Conservation (phyloP, 108 stramenopile genomes). For the Craspedostauros australis region DNA sequence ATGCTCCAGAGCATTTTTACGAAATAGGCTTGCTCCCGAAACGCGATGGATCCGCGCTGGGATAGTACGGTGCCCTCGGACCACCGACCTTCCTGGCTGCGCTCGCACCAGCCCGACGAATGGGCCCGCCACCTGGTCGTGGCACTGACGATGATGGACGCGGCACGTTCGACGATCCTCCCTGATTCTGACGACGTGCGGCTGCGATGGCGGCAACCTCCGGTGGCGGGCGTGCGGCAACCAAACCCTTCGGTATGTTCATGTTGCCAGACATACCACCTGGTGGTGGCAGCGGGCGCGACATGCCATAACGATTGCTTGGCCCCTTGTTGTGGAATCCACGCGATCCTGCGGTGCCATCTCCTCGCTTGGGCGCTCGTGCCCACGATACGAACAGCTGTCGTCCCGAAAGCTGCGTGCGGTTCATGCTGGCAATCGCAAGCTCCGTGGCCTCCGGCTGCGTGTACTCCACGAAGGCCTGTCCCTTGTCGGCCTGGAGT, state of each 20-base stretch:
- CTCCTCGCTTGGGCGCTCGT: constrained; percentile 77
- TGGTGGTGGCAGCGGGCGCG: constrained; percentile 22
- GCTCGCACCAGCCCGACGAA: constrained; percentile 49
- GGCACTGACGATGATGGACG: constrained; percentile 40
- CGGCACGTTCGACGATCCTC: constrained; percentile 11
- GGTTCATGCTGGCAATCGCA: constrained; percentile 70
- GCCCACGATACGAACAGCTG: constrained; percentile 74
- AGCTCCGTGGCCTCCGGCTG: constrained; percentile 75
- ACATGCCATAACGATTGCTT: neutral
- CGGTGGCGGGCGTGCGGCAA: constrained; percentile 28
- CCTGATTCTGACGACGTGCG: constrained; percentile 16
- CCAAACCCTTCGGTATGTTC: constrained; percentile 20
- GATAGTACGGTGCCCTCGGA: constrained; percentile 71
- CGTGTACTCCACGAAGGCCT: constrained; percentile 89
- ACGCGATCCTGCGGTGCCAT: constrained; percentile 30
- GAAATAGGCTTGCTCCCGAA: constrained; percentile 51
- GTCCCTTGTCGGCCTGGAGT: constrained; percentile 65
- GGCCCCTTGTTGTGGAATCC: constrained; percentile 22
- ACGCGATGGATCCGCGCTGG: constrained; percentile 70
- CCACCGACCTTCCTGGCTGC: constrained; percentile 24
- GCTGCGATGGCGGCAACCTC: constrained; percentile 46
- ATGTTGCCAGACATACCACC: constrained; percentile 22
- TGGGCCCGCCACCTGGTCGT: constrained; percentile 64
- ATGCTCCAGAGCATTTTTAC: too few species aligned
- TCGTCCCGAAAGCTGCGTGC: constrained; percentile 51